phyloP scores from a whole-genome alignment of 306 rosid species.

The Quercus ilex region DNA sequence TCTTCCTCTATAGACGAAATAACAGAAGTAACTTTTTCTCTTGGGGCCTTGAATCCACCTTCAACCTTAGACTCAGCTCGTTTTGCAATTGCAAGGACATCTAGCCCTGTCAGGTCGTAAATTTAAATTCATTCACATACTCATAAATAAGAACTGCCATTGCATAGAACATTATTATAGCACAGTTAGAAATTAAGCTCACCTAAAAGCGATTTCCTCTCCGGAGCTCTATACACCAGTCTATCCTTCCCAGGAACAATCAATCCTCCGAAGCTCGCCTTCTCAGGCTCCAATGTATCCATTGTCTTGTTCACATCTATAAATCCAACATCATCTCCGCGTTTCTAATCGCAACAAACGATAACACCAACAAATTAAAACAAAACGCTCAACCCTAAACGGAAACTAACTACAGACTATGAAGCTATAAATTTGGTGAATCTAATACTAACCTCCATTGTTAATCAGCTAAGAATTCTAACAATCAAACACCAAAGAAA shows the following conservation, averaged over 20 bases:
- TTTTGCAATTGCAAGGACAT: slow-evolving; percentile 73
- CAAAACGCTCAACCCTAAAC: background rate
- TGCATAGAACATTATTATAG: background rate
- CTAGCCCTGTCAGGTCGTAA: slow-evolving; percentile 60
- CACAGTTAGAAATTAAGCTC: slow-evolving; percentile 5
- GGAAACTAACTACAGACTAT: background rate
- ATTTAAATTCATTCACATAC: background rate
- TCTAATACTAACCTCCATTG: slow-evolving; percentile 32
- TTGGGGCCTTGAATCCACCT: slow-evolving; percentile 72
- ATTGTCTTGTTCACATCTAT: slow-evolving; percentile 61
- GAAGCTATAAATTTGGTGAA: background rate
- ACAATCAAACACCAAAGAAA: background rate
- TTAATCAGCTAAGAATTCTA: background rate
- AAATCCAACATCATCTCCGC: slow-evolving; percentile 30
- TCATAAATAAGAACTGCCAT: background rate
- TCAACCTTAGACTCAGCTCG: slow-evolving; percentile 56
- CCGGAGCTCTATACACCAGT: slow-evolving; percentile 57
- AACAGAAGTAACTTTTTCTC: slow-evolving; percentile 55
- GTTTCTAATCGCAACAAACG: slow-evolving; percentile 39
- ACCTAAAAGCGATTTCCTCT: slow-evolving; percentile 79
- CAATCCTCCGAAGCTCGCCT: slow-evolving; percentile 49
- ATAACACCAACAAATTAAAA: background rate
- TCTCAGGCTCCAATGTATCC: slow-evolving; percentile 60
- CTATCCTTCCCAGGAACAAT: slow-evolving; percentile 80
- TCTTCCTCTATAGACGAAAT: slow-evolving; percentile 73